Conservation (phyloP, 192 early-diverging fungal genomes). For the Coemansia guatemalensis region DNA sequence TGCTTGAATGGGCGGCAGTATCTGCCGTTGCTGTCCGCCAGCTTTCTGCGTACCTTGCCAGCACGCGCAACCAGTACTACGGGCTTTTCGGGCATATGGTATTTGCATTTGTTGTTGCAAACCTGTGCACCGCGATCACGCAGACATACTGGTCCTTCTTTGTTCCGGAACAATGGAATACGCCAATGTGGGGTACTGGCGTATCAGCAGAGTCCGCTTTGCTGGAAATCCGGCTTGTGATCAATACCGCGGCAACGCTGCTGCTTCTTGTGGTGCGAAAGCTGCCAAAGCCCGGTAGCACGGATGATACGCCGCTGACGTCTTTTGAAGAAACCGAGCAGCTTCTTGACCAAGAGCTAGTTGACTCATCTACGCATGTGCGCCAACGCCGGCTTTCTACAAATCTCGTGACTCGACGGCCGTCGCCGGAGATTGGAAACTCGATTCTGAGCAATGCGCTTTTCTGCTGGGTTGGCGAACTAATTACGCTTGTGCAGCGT, state of each 20-base stretch:
- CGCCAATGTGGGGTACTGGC: constrained; percentile 10
- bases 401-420: background rate
- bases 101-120: constrained; percentile 16
- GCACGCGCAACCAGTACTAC: constrained; percentile 10
- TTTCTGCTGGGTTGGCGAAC: constrained; percentile 32
- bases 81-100: constrained; percentile 27
- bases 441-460: constrained; percentile 26
- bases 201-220: background rate
- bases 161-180: constrained; percentile 11
- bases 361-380: background rate
- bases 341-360: background rate
- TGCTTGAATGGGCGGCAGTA: constrained; percentile 2
- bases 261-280: constrained; percentile 31
- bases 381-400: background rate
- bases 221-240: background rate
- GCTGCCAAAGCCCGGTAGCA: constrained; percentile 9
- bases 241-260: background rate
- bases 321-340: background rate
- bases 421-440: constrained; percentile 26
- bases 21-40: background rate
- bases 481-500: constrained; percentile 13
- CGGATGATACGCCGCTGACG: background rate
- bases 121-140: constrained; percentile 5
- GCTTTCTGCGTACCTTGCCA: background rate
- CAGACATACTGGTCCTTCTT: constrained; percentile 30